These are phyloP conservation scores for Solanum arcanum DNA, from an alignment of 257 asterid species.

Conservation along the genomic window DNA sequence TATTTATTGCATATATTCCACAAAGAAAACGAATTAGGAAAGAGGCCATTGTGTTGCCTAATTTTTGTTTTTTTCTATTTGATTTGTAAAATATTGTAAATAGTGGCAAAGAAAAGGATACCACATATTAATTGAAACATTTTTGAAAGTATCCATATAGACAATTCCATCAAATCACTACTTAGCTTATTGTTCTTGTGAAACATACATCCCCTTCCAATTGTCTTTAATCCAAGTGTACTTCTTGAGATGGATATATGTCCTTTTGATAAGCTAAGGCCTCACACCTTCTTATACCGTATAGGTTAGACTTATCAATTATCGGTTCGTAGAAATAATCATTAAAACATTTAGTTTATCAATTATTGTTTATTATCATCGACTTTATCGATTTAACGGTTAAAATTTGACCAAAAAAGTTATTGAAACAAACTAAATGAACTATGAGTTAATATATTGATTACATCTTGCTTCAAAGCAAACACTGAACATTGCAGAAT, in stretches of 20 bases:
- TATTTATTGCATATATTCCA: not conserved
- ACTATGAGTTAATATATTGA: not conserved
- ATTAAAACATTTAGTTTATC: no score
- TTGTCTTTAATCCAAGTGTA: not conserved
- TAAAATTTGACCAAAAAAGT: no score
- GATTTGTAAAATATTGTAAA: not conserved
- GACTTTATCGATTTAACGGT: no score
- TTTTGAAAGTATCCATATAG: not conserved
- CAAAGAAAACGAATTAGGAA: slow-evolving; percentile 2
- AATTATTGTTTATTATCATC: no score
- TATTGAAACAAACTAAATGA: not conserved
- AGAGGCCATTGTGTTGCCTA: slow-evolving; percentile 1
- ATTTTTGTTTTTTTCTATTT: slow-evolving; percentile 1
- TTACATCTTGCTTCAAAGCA: not conserved
- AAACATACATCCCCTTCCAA: not conserved
- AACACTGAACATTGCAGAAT: not conserved
- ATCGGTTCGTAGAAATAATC: no score
- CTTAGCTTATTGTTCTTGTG: not conserved
- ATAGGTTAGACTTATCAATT: no score
- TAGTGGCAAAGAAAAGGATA: not conserved
- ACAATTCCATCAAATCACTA: not conserved
- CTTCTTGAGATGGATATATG: not conserved
- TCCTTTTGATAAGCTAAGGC: not conserved
- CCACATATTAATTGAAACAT: not conserved
- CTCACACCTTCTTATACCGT: not conserved